Evolutionary conservation across 352 stramenopile genomes (phyloP).

Genomic region (Phytophthora kernoviae): DNA sequence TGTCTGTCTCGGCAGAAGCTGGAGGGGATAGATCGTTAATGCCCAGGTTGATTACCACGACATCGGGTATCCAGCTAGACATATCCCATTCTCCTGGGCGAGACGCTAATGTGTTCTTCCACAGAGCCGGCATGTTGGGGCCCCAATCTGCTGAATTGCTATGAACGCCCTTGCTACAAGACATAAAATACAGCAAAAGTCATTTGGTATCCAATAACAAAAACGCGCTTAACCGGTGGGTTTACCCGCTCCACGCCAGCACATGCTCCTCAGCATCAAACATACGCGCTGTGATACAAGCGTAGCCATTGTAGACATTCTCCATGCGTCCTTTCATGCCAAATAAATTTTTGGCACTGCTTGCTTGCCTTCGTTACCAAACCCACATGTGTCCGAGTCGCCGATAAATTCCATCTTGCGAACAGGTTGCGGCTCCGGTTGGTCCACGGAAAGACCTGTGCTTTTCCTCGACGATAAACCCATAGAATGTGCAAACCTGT

Average conservation of each 20-base stretch:
- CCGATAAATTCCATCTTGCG: conserved; percentile 88
- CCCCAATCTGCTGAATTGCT: conserved; percentile 88
- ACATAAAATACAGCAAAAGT: conserved; percentile 1
- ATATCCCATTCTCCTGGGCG: conserved; percentile 75
- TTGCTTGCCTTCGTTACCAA: conserved; percentile 84
- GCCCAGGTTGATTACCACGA: conserved; percentile 87
- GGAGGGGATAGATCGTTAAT: conserved; percentile 87
- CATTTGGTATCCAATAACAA: not conserved
- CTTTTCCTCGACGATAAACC: conserved; percentile 81
- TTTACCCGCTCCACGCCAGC: conserved; percentile 82
- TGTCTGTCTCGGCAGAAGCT: conserved; percentile 82
- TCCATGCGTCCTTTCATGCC: conserved; percentile 89
- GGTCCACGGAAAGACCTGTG: conserved; percentile 60
- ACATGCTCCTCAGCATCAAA: conserved; percentile 86
- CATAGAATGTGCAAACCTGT: conserved; percentile 89
- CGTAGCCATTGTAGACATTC: conserved; percentile 89
- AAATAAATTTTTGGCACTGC: conserved; percentile 77
- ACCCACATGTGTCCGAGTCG: conserved; percentile 84
- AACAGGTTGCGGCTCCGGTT: conserved; percentile 32
- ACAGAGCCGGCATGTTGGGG: conserved; percentile 78
- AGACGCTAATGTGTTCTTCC: conserved; percentile 87
- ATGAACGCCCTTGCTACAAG: conserved; percentile 80
- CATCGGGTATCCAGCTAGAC: conserved; percentile 73
- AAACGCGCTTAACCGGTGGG: not conserved
- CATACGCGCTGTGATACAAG: conserved; percentile 84